Conservation (phyloP, 768 basidiomycete species). For the Trametes cinnabarina region DNA sequence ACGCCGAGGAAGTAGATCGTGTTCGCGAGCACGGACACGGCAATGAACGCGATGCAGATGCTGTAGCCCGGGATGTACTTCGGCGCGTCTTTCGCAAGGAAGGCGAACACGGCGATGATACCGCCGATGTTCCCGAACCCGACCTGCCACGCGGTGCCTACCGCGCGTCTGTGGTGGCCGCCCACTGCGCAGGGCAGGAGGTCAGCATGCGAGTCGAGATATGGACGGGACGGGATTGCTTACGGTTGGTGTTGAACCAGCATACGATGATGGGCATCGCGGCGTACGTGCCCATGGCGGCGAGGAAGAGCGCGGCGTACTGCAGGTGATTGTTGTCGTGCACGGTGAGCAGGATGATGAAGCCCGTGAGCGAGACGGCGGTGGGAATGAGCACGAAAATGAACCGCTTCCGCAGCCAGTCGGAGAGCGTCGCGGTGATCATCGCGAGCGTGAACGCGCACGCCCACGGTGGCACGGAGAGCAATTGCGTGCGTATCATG, state of each 20-base stretch:
- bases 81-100: conserved; percentile 30
- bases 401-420: conserved; percentile 23
- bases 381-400: conserved; percentile 22
- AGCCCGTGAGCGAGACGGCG: conserved; percentile 21
- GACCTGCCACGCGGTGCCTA: conserved; percentile 29
- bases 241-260: conserved; percentile 27
- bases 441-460: conserved; percentile 26
- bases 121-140: conserved; percentile 32
- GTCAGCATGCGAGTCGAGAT: neutral
- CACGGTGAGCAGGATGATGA: conserved; percentile 23
- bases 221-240: neutral
- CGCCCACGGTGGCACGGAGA: conserved; percentile 32
- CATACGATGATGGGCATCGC: conserved; percentile 27
- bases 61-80: conserved; percentile 28
- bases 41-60: conserved; percentile 28
- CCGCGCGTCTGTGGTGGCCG: conserved; percentile 25
- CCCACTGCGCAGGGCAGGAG: conserved; percentile 15
- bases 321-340: conserved; percentile 22
- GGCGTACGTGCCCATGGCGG: conserved; percentile 24
- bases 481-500: conserved; percentile 28
- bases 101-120: conserved; percentile 29
- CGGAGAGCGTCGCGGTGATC: conserved; percentile 23
- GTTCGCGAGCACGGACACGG: conserved; percentile 23
- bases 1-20: conserved; percentile 25
- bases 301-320: conserved; percentile 26